Base-by-base conservation (phyloP, 1,284 basidiomycete species). In the Ganoderma resinaceum region DNA sequence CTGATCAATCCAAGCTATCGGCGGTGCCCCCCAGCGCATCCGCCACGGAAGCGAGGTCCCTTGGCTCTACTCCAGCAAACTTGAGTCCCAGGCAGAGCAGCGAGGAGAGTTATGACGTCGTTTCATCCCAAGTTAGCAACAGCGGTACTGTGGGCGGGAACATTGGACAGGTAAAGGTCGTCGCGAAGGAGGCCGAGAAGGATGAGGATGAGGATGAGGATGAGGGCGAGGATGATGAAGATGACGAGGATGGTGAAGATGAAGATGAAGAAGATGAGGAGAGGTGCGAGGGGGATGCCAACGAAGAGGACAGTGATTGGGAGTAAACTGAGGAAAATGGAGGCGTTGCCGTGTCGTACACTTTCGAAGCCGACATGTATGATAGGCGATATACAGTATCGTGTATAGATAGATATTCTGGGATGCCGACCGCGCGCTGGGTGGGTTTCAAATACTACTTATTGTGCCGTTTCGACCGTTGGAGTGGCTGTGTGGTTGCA, bases 71-170 rank as follows among this genome's bases (percentile, higher is more conserved):
- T 3, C 81, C 83, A 3, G 80, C 80, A 3, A 80, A 78, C 12
- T 75, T 78, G 23, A 90, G 88, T 72, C 87, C 88, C 8, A 81
- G 89, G 6, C 73, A 84, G 62, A 89, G 87, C 71, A 91, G 90
- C 72, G 91, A 92, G 66, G 90, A 85, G 23, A 91, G 91, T 71
- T 94, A 89, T 76, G 92, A 94, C 76, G 84, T 94, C 20, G 87
- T 94, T 20, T 90, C 88, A 9, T 86, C 87, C 29, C 80, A 76
- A 38, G 77, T 78, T 20, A 82, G 80, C 71, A 76, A 73, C 37
- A 77, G 69, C 58, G 79, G 76, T 18, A 69, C 65, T 53, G 62
- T 40, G 49, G 66, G 68, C 23, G 43, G 53, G 11, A 59, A 71
- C 58, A 68, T 49, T 4, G 64, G 68, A 60, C 69, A 70, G 26